Evolutionary conservation across 2,329 filamentous ascomycete species (phyloP).

Genomic region (Ceratocystis diversiconidia): DNA sequence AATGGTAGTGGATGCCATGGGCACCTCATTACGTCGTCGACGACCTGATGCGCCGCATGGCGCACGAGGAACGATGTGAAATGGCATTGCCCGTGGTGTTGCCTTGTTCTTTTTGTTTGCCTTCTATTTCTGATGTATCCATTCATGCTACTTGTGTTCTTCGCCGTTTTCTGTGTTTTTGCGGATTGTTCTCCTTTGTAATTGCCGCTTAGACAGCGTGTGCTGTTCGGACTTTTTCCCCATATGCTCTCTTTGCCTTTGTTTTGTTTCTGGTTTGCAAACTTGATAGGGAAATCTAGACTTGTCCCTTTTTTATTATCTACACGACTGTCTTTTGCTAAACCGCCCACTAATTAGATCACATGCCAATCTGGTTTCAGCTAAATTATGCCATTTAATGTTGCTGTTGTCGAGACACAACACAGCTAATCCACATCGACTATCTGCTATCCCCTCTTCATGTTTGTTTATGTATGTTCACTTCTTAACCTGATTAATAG

Average conservation of each 20-base stretch:
- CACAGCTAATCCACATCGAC: too few species aligned
- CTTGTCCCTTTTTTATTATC: not conserved
- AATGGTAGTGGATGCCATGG: constrained; percentile 69
- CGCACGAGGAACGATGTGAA: constrained; percentile 31
- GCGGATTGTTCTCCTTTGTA: not conserved
- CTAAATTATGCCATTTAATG: too few species aligned
- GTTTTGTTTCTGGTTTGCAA: not conserved
- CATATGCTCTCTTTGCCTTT: not conserved
- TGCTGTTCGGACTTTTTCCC: not conserved
- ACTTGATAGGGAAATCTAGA: not conserved
- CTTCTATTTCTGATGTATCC: not conserved
- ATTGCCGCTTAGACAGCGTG: not conserved
- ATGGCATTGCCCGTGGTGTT: not conserved
- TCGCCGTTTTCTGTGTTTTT: not conserved
- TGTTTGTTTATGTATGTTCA: too few species aligned
- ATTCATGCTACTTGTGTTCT: not conserved
- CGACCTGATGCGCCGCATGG: constrained; percentile 48
- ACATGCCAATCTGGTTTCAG: too few species aligned
- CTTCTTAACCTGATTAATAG: too few species aligned
- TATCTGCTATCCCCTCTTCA: too few species aligned
- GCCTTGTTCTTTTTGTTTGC: not conserved
- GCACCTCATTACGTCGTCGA: constrained; percentile 48
- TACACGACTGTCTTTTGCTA: not conserved
- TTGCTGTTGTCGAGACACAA: too few species aligned
- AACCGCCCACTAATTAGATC: not conserved